Evolutionary conservation across 2,329 filamentous ascomycete species (phyloP), one percentile per base, ranked within the genome.

Genomic region (Fonsecaea pugnacius): DNA sequence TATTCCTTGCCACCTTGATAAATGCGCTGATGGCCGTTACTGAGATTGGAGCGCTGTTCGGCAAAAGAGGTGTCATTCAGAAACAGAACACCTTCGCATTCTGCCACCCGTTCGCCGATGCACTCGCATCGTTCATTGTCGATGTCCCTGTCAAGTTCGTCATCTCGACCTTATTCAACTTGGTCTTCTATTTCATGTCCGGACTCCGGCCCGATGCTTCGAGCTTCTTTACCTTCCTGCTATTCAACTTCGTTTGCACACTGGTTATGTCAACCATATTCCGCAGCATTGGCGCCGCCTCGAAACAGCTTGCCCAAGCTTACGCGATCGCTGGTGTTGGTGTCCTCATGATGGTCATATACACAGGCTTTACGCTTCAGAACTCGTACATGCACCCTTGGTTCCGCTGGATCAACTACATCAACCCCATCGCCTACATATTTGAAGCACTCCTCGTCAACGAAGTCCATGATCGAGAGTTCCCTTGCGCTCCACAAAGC

Each of bases 111-210:
- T 75, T 76, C 0, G 83, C 78, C 0, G 78, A 78, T 56, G 78
- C 76, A 36, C 67, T 78, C 18, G 78, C 76, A 1, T 77, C 80
- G 64, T 79, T 82, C 36, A 70, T 78, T n/a, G 79, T 80, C 7
- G 83, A 85, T 65, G 76, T 84, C 0, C 83, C 82, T 0, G 80
- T 85, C 4, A 80, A 88, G 58, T 77, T 88, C 12, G 80, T 87
- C 66, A 87, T 90, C 70, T 78, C 89, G 16, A 80, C 82, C 0
- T 75, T 78, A 0, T 90, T 90, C 68, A 78, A 82, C 1, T 5
- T 90, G 0, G 78, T 87, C 0, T 66, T 87, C 0, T 89, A 89
- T 75, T 90, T 88, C 67, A 86, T 89, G 85, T 83, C 83, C 10
- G 84, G 84, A 0, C 75, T 89, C 21, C 82, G 80, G 4, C 72